Base-by-base conservation (phyloP, 2,329 filamentous ascomycete genomes). In the Fusarium sp. region DNA sequence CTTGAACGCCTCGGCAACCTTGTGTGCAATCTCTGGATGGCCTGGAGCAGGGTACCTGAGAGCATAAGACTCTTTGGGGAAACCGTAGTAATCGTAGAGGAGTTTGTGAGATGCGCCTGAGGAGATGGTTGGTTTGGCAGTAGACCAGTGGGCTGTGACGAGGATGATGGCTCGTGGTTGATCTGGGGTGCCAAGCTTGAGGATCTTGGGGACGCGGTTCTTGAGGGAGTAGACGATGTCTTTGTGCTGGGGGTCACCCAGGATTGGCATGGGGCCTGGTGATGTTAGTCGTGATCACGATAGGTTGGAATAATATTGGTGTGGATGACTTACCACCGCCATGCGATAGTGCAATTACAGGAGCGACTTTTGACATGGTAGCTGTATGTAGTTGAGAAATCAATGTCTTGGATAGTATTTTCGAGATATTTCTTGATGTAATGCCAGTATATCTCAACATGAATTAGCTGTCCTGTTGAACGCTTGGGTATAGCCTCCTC, bases 71-170 rank as follows among this genome's bases (percentile, higher is more conserved):
- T 86, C 86, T 11, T 79, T 73, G 0, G 87, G 87, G 71, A 89
- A 89, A 18, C 85, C 85, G 70, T 82, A 83, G 77, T 89, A 90
- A 73, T 90, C 87, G 73, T 87, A 90, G 49, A 82, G 76, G 6
- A 90, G 77, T 3, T 78, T 72, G 57, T 84, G 87, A 26, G 78
- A 80, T 20, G 77, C 71, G 6, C 72, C 83, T 4, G 83, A 85
- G 13, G 84, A 86, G 60, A 90, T 83, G 41, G 81, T 83, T 2
- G 86, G 86, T 10, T 75, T 76, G 15, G 66, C 46, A 4, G 83
- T 83, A 4, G 81, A 82, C 87, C 86, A 89, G 77, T 89, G 86
- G 6, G 87, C 86, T 0, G 87, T 89, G 15, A 89, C 81, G 33
- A 89, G 77, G 11, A 88, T 78, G 45, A 89, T 87, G 26, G 84